A percentile compares a stretch with the other conserved stretches of the same genome.
phyloP scores from a whole-genome alignment of 805 yeast genomes.

The Candida easanensis region DNA sequence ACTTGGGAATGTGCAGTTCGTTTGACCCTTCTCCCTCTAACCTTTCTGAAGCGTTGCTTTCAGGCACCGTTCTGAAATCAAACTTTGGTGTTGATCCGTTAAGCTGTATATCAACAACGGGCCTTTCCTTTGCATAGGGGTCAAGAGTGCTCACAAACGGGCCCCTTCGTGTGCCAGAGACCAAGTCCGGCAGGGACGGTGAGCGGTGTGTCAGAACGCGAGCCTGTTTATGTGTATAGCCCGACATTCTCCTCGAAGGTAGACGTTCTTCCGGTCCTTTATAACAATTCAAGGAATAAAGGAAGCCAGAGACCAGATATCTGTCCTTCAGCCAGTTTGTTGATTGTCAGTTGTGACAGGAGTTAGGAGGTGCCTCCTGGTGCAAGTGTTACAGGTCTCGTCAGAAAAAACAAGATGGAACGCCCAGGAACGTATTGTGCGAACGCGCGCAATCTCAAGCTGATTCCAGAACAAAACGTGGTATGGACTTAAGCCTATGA shows the following conservation, averaged over 20 bases:
- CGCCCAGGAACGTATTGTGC: too few relatives aligned
- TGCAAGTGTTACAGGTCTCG: too few relatives aligned
- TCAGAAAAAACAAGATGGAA: too few relatives aligned
- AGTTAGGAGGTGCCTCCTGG: too few relatives aligned
- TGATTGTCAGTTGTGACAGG: too few relatives aligned
- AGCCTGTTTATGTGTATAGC: not conserved
- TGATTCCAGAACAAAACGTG: too few relatives aligned
- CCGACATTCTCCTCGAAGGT: not conserved
- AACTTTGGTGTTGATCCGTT: not conserved
- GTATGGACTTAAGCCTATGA: too few relatives aligned
- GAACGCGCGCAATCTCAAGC: too few relatives aligned
- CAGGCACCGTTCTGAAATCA: not conserved
- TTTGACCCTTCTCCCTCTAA: not conserved
- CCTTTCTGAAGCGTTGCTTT: not conserved
- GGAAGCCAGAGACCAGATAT: too few relatives aligned
- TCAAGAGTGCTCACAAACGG: slow-evolving; percentile 2
- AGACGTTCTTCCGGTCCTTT: not conserved
- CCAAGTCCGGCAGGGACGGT: slow-evolving; percentile 12
- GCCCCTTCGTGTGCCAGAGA: slow-evolving; percentile 2
- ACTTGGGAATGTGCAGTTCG: slow-evolving; percentile 1
- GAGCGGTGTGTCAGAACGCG: slow-evolving; percentile 11
- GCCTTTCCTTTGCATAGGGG: not conserved
- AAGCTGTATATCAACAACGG: not conserved
- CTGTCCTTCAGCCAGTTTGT: too few relatives aligned
- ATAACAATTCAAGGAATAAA: too few relatives aligned